Base-by-base conservation (phyloP, 1,284 basidiomycete species). In the Meira miltonrushii region DNA sequence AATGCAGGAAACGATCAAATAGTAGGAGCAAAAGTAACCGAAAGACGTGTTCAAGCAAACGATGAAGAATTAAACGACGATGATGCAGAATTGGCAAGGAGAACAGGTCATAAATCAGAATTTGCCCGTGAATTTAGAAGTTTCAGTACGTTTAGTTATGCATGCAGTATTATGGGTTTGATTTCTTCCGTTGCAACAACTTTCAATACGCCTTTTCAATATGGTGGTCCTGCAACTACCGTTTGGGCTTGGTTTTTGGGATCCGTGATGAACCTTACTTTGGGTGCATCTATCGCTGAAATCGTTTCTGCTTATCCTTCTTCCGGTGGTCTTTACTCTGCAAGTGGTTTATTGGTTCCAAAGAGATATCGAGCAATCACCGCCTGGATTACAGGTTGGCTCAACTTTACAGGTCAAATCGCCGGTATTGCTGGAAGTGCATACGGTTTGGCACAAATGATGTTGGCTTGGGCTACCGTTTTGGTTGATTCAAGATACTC, bases 371-470 rank as follows among this genome's bases (percentile, higher is more conserved):
- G 72, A 21, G 68, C 71, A 12, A 62, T 67, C 21, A 88, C 86
- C 15, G 88, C 88, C 88, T 48, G 89, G 89, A 57, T 92, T 85
- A 70, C 74, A 19, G 70, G 75, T 43, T 77, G 72, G 68, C 69
- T 94, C 54, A 94, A 93, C 77, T 85, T 91, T 48, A 85, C 93
- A 11, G 90, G 89, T 81, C 90, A 91, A 78, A 84, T 89, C 57
- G 87, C 88, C 4, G 90, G 90, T 38, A 81, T 91, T 48, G 85
- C 88, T 1, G 90, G 88, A 1, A 92, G 90, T 1, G 92, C 93
- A 78, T 94, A 89, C 72, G 92, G 91, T 58, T 82, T 95, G 21
- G 84, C 88, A 28, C 85, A 85, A 74, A 93, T 94, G 92, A 92
- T 94, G 64, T 87, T 88, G 80, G 86, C 87, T 12, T 77, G 75